Evolutionary conservation across 2,329 filamentous ascomycete genomes (phyloP).

Genomic region (Fusarium oligoseptatum): DNA sequence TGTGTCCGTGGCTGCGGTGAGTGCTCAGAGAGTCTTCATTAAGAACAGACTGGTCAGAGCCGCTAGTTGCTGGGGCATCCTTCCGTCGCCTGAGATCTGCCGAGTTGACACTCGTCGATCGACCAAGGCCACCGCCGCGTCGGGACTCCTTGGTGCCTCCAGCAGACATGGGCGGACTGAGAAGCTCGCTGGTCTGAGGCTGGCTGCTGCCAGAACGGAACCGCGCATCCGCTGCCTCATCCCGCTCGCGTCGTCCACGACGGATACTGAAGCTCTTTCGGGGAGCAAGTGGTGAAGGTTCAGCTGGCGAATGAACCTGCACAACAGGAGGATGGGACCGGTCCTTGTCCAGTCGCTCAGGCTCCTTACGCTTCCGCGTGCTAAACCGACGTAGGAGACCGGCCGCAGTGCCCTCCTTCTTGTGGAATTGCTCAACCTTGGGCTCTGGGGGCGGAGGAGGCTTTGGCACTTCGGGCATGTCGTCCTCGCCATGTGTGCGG

Average conservation of each 20-base stretch:
- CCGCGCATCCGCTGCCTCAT: constrained; percentile 62
- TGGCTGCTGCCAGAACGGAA: constrained; percentile 72
- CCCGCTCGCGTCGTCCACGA: constrained; percentile 66
- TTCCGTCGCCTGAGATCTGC: constrained; percentile 82
- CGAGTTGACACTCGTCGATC: constrained; percentile 93
- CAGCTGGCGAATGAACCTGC: constrained; percentile 82
- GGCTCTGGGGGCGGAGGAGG: constrained; percentile 62
- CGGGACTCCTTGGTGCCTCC: constrained; percentile 68
- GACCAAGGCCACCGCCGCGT: constrained; percentile 76
- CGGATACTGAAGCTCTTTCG: constrained; percentile 92
- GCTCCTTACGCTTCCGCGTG: constrained; percentile 82
- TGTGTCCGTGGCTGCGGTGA: constrained; percentile 64
- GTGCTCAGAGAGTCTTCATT: constrained; percentile 66
- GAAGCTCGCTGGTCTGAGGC: constrained; percentile 81
- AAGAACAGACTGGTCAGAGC: constrained; percentile 79
- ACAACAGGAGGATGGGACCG: constrained; percentile 79
- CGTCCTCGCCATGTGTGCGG: constrained; percentile 94
- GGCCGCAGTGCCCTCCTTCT: constrained; percentile 89
- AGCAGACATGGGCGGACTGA: constrained; percentile 78
- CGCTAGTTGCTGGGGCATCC: constrained; percentile 81
- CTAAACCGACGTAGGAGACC: constrained; percentile 91
- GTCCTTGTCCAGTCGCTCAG: constrained; percentile 71
- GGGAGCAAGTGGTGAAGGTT: constrained; percentile 70
- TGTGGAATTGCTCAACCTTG: constrained; percentile 71
- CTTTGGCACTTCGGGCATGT: constrained; percentile 73